These are phyloP conservation scores for Delitschia confertaspora DNA, from an alignment of 495 filamentous ascomycete genomes.

Conservation along the genomic window DNA sequence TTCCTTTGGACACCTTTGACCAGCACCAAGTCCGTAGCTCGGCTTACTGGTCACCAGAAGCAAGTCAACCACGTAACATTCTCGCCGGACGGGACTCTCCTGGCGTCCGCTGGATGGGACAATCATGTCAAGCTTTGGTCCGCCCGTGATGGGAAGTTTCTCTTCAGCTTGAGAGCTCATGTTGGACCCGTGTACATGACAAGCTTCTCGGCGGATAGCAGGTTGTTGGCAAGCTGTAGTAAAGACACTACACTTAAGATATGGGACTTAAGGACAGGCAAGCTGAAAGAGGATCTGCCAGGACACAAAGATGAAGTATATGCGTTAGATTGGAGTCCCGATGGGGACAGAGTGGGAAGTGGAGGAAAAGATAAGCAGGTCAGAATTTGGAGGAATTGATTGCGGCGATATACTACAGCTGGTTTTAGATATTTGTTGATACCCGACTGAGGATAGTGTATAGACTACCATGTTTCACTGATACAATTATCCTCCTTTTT, in stretches of 20 bases:
- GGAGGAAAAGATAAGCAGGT: slow-evolving; percentile 92
- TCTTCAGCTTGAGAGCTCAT: slow-evolving; percentile 80
- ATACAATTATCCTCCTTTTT: too few relatives aligned
- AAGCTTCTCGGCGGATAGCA: slow-evolving; percentile 80
- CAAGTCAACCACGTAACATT: slow-evolving; percentile 93
- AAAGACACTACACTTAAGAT: slow-evolving; percentile 95
- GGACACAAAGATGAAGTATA: slow-evolving; percentile 94
- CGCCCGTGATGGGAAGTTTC: slow-evolving; percentile 64
- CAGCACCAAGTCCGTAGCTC: slow-evolving; percentile 74
- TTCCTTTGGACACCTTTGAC: slow-evolving; percentile 84
- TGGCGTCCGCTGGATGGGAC: slow-evolving; percentile 85
- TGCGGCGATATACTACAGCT: neutral
- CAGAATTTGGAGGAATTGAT: slow-evolving; percentile 68
- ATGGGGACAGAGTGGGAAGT: slow-evolving; percentile 75
- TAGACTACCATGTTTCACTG: too few relatives aligned
- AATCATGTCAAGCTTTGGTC: slow-evolving; percentile 89
- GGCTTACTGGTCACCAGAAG: slow-evolving; percentile 88
- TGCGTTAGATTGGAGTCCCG: slow-evolving; percentile 84
- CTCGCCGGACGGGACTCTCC: slow-evolving; percentile 75
- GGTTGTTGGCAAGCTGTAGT: slow-evolving; percentile 71
- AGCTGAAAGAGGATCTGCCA: slow-evolving; percentile 75
- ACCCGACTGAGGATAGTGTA: too few relatives aligned
- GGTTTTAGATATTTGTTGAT: too few relatives aligned
- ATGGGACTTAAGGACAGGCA: slow-evolving; percentile 81
- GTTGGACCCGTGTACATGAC: slow-evolving; percentile 69